phyloP scores from a whole-genome alignment of 1,139 yeast species.

The Candida glucosophila region DNA sequence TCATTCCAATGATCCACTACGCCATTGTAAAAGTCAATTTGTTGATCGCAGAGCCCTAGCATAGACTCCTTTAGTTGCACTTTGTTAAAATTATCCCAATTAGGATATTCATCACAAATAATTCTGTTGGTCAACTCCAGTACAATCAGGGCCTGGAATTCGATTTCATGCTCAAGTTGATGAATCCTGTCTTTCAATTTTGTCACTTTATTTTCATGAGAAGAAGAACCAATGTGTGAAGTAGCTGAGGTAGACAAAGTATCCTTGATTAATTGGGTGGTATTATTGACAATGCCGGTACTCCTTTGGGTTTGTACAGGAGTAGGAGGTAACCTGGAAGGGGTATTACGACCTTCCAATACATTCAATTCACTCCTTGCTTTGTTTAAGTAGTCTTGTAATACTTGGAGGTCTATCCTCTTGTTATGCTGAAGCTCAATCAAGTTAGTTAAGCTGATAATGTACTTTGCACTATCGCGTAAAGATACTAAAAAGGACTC shows the following conservation, averaged over 20 bases:
- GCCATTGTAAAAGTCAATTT: constrained; percentile 67
- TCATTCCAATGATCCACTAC: constrained; percentile 67
- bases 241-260: constrained; percentile 39
- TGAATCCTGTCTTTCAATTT: constrained; percentile 24
- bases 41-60: constrained; percentile 63
- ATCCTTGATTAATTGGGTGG: constrained; percentile 39
- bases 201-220: constrained; percentile 25
- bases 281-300: constrained; percentile 31
- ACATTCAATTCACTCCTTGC: constrained; percentile 51
- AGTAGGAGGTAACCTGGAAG: constrained; percentile 26
- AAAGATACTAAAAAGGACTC: constrained; percentile 75
- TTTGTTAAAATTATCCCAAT: constrained; percentile 76
- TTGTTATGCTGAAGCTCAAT: constrained; percentile 85
- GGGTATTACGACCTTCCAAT: too few relatives aligned
- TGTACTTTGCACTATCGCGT: constrained; percentile 82
- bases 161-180: constrained; percentile 45
- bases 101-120: constrained; percentile 71
- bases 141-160: constrained; percentile 38
- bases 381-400: constrained; percentile 68
- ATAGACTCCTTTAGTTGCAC: constrained; percentile 67
- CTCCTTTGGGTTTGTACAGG: constrained; percentile 19
- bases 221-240: constrained; percentile 31
- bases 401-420: constrained; percentile 81
- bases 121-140: constrained; percentile 60
- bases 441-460: constrained; percentile 63